A percentile compares a stretch with the other conserved stretches of the same genome.
Evolutionary conservation across 106 monocot species (phyloP).

Genomic region (Iris macrosiphon): DNA sequence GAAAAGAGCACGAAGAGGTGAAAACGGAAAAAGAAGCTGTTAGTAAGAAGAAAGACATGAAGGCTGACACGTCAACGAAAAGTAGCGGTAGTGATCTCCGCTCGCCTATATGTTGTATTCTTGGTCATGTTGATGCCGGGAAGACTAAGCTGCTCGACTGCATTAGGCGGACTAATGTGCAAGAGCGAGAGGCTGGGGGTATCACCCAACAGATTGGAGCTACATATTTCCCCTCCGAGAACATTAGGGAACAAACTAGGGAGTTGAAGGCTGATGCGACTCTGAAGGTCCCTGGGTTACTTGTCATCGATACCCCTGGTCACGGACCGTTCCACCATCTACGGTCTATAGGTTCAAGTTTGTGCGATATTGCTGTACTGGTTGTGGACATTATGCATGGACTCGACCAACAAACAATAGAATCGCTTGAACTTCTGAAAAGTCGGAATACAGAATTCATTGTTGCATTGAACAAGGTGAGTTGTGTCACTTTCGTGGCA

Average conservation of each 20-base stretch:
- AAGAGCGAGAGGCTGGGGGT: slow-evolving; percentile 96
- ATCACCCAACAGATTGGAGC: slow-evolving; percentile 99
- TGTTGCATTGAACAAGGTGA: slow-evolving; percentile 97
- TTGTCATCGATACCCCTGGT: slow-evolving; percentile 99
- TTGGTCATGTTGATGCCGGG: slow-evolving; percentile 97
- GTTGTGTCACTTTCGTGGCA: not conserved
- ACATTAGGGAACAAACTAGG: slow-evolving; percentile 93
- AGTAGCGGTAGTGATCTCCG: slow-evolving; percentile 44
- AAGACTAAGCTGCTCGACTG: slow-evolving; percentile 97
- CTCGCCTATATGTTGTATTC: slow-evolving; percentile 98
- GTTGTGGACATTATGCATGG: slow-evolving; percentile 99
- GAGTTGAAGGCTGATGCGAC: slow-evolving; percentile 92
- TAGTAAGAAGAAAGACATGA: slow-evolving; percentile 24
- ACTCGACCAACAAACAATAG: slow-evolving; percentile 92
- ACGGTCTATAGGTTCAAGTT: slow-evolving; percentile 92
- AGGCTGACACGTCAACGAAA: slow-evolving; percentile 23
- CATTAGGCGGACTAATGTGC: slow-evolving; percentile 90
- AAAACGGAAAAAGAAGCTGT: slow-evolving; percentile 24
- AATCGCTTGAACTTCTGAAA: slow-evolving; percentile 87
- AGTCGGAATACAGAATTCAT: slow-evolving; percentile 81
- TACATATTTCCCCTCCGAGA: slow-evolving; percentile 93
- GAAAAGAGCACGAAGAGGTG: slow-evolving; percentile 22
- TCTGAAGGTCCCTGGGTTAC: slow-evolving; percentile 89
- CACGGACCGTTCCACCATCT: slow-evolving; percentile 89
- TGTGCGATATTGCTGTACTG: slow-evolving; percentile 95